Percentiles rank a stretch among this genome's conserved stretches.
phyloP scores from a whole-genome alignment of 2,329 filamentous ascomycete genomes.

The Cladophialophora psammophila region DNA sequence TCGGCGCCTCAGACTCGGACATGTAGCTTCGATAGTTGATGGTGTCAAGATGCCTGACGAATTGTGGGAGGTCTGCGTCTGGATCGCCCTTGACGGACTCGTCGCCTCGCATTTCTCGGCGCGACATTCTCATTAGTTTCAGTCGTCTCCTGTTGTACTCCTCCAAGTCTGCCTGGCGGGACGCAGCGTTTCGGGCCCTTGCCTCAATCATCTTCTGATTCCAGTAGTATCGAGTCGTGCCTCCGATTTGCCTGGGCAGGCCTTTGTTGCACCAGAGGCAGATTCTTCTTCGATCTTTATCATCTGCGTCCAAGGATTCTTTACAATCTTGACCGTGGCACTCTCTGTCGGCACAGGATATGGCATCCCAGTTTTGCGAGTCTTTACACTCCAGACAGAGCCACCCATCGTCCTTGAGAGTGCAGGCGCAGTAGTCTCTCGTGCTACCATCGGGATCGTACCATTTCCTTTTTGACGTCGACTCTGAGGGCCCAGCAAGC shows the following conservation, averaged over 20 bases:
- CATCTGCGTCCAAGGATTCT: slow-evolving; percentile 37
- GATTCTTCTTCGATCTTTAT: slow-evolving; percentile 42
- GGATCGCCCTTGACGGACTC: slow-evolving; percentile 37
- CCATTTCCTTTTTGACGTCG: slow-evolving; percentile 23
- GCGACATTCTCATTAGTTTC: slow-evolving; percentile 36
- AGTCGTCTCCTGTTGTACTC: slow-evolving; percentile 38
- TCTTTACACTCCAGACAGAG: slow-evolving; percentile 44
- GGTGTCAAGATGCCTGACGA: slow-evolving; percentile 40
- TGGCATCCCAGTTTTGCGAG: slow-evolving; percentile 41
- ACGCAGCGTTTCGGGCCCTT: slow-evolving; percentile 34
- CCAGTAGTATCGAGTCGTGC: slow-evolving; percentile 38
- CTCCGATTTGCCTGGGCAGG: slow-evolving; percentile 37
- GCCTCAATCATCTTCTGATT: slow-evolving; percentile 40
- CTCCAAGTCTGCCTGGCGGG: slow-evolving; percentile 38
- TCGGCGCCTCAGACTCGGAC: slow-evolving; percentile 31
- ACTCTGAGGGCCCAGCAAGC: slow-evolving; percentile 23
- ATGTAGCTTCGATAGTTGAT: slow-evolving; percentile 39
- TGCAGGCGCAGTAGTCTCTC: slow-evolving; percentile 42
- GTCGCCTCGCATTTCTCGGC: slow-evolving; percentile 40
- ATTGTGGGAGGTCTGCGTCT: slow-evolving; percentile 37
- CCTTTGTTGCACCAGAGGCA: slow-evolving; percentile 46
- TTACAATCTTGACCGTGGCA: slow-evolving; percentile 43
- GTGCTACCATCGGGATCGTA: slow-evolving; percentile 31
- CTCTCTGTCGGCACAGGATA: slow-evolving; percentile 20
- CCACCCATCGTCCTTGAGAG: slow-evolving; percentile 41